These are phyloP conservation scores for Alternaria tenuissima DNA, from an alignment of 2,329 filamentous ascomycete species.

Conservation along the genomic window DNA sequence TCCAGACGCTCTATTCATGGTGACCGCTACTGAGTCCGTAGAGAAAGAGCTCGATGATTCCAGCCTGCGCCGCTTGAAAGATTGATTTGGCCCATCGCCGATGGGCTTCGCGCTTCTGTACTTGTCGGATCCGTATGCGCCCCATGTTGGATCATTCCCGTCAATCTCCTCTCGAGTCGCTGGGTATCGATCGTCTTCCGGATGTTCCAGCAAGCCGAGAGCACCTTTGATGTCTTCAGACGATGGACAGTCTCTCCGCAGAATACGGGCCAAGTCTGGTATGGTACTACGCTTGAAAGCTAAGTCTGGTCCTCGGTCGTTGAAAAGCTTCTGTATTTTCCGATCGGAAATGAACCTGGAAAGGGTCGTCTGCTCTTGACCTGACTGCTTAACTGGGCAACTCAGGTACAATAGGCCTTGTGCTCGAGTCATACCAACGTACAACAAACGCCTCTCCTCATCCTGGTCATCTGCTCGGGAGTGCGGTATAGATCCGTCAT, in stretches of 20 bases:
- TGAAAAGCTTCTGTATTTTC: constrained; percentile 62
- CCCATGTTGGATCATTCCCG: constrained; percentile 35
- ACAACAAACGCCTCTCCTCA: constrained; percentile 87
- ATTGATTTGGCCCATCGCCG: constrained; percentile 14
- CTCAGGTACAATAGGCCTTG: constrained; percentile 87
- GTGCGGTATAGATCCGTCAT: constrained; percentile 90
- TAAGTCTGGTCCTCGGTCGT: constrained; percentile 68
- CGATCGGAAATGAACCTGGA: constrained; percentile 74
- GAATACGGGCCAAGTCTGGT: constrained; percentile 73
- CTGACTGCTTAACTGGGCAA: constrained; percentile 73
- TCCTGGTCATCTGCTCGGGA: constrained; percentile 83
- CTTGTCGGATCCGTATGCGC: constrained; percentile 19
- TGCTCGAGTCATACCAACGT: constrained; percentile 96
- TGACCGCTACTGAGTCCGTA: constrained; percentile 28
- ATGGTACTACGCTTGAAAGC: constrained; percentile 70
- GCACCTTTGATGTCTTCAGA: constrained; percentile 46
- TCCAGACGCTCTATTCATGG: constrained; percentile 40
- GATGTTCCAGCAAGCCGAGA: constrained; percentile 33
- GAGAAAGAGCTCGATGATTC: constrained; percentile 18
- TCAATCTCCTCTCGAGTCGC: constrained; percentile 47
- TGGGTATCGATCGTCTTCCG: constrained; percentile 49
- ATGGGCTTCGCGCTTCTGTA: constrained; percentile 9
- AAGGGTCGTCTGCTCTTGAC: constrained; percentile 68
- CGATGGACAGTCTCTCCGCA: constrained; percentile 69
- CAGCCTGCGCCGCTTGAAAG: constrained; percentile 41